These are phyloP conservation scores for Acanthamoeba quina DNA, from an alignment of 208 protist species.

Conservation along the genomic window DNA sequence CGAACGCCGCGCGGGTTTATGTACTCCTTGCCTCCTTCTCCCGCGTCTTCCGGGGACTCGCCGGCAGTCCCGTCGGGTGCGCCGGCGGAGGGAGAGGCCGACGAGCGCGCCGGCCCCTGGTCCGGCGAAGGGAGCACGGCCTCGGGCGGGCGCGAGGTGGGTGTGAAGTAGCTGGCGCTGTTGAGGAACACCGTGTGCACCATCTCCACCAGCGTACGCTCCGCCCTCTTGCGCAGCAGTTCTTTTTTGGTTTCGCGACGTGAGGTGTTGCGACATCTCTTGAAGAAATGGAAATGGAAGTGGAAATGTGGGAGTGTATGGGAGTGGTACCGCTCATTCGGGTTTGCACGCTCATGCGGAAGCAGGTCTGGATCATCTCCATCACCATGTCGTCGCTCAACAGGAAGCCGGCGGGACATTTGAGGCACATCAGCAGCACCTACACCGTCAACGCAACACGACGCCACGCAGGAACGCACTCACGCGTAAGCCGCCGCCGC, in stretches of 20 bases:
- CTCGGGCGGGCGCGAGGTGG: not conserved
- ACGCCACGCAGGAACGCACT: not conserved
- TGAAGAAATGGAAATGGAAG: too few species aligned
- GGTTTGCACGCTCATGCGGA: constrained; percentile 76
- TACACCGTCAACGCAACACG: not conserved
- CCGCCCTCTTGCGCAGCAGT: constrained; percentile 38
- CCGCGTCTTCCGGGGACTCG: not conserved
- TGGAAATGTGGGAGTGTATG: too few species aligned
- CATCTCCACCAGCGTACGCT: constrained; percentile 40
- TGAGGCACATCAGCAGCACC: constrained; percentile 79
- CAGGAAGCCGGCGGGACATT: constrained; percentile 74
- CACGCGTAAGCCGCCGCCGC: not conserved
- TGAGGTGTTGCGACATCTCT: too few species aligned
- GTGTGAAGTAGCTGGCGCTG: constrained; percentile 2
- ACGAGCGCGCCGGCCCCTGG: not conserved
- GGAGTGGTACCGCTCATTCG: constrained; percentile 54
- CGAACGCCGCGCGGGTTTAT: constrained; percentile 59
- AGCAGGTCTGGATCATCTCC: constrained; percentile 79
- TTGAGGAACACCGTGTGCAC: constrained; percentile 54
- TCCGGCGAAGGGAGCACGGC: not conserved
- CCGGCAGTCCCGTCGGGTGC: too few species aligned
- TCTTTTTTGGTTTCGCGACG: not conserved
- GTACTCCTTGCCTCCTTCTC: constrained; percentile 48
- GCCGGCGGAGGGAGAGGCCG: not conserved
- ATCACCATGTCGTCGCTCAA: constrained; percentile 76